Base-by-base conservation (phyloP, 2,329 filamentous ascomycete species). In the Xylariaceae sp. region DNA sequence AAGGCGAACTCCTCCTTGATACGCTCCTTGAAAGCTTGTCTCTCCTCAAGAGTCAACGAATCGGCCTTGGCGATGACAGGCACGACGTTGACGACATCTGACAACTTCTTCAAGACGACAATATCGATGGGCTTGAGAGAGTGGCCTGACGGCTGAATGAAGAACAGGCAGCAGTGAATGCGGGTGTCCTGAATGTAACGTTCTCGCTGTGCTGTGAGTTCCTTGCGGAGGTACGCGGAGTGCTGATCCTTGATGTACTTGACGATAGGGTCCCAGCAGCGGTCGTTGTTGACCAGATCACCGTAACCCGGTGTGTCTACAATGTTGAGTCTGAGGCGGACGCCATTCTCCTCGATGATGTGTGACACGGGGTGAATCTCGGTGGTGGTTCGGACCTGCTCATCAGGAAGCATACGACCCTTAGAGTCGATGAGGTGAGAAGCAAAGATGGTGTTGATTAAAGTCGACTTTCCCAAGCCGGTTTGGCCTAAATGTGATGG, bases 211-310 rank as follows among this genome's bases (percentile, higher is more conserved):
- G 94, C 94, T 58, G 94, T 97, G 73, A 99, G 91, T 79, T 99
- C 94, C 85, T 99, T 99, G 78, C 94, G 90, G 70, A 99, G 87
- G 81, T 97, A 99, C 72, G 94, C 93, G 56, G 92, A 97, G 83
- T 99, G 94, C 82, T 99, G 94, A 79, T 99, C 94, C 85, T 99
- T 99, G 85, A 99, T 99, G 80, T 99, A 99, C 83, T 99, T 99
- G 83, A 99, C 93, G 76, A 99, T 99, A 65, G 94, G 94, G 75
- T 99, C 94, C 94, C 94, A 99, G 87, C 94, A 99, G 84, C 94
- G 89, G 81, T 99, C 94, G 78, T 99, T 99, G 86, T 99, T 99
- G 78, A 99, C 94, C 74, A 97, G 86, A 73, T 99, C 94, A 73
- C 94, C 94, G 73, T 99, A 99, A 66, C 94, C 94, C 65, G 94